Conservation (phyloP, 176 grass and related monocot species). For the Eragrostis nindensis region DNA sequence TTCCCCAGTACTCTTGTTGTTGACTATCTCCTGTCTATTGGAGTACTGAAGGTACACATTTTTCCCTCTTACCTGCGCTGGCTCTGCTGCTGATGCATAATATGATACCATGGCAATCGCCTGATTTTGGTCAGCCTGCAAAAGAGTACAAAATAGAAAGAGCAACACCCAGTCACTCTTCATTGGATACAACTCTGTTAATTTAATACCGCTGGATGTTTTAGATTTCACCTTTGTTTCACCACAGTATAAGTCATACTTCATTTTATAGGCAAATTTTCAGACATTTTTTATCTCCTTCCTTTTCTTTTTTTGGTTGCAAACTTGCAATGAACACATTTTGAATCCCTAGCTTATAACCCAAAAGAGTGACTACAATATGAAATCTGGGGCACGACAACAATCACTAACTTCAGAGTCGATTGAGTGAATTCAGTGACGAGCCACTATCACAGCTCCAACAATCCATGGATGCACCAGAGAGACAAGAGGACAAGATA, state of each 20-base stretch:
- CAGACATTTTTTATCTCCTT: conserved; percentile 27
- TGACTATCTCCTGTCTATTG: conserved; percentile 89
- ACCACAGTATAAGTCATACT: neutral
- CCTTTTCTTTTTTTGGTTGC: too few relatives aligned
- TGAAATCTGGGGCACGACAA: neutral
- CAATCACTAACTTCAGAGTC: neutral
- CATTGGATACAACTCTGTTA: neutral
- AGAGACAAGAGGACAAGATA: neutral
- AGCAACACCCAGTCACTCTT: conserved; percentile 1
- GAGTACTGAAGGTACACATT: conserved; percentile 98
- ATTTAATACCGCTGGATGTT: neutral
- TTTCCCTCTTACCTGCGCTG: conserved; percentile 94
- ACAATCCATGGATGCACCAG: neutral
- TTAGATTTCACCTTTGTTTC: conserved; percentile 7
- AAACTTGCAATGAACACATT: too few relatives aligned
- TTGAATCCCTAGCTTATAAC: neutral
- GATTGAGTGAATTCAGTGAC: neutral
- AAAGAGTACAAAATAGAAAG: conserved; percentile 7
- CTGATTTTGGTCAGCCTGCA: conserved; percentile 84
- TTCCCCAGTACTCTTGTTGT: conserved; percentile 79
- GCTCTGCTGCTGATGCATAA: conserved; percentile 84
- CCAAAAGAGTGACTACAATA: neutral
- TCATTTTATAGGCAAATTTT: conserved; percentile 13
- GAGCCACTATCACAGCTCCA: neutral
- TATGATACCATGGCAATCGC: conserved; percentile 93